Base-by-base conservation (phyloP, 768 basidiomycete genomes). In the Kondoa malvinella region DNA sequence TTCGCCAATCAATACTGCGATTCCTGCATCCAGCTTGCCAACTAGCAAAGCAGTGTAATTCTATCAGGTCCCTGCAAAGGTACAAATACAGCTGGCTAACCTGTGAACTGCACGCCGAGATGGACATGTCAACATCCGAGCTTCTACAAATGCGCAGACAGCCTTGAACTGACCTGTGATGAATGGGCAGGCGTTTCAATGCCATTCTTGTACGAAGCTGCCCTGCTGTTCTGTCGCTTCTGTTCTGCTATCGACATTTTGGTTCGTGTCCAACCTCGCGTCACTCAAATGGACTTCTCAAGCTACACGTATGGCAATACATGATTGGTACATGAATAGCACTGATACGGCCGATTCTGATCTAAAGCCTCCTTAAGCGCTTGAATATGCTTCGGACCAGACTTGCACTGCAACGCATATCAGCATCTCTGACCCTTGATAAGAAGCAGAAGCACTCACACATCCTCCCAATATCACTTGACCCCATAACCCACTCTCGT, bases 1-100 rank as follows among this genome's bases (percentile, higher is more conserved):
- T 90, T 17, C 94, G 92, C 16, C 14, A 75, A 75, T 72, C 59
- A 75, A 71, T 34, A 74, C 72, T 30, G 74, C 74, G 61, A 74
- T 71, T 2, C 74, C 74, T 2, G 74, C 73, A 64, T 70, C 69
- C 33, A 69, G 64, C 66, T 68, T 68, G 68, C 66, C 60, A 59
- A 67, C 58, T 25, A 56, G 32, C 17, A 56, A 66, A 4, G 65
- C 58, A 26, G 65, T 66, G n/a, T n/a, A n/a, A n/a, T n/a, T n/a
- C n/a, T n/a, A n/a, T n/a, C n/a, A n/a, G n/a, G n/a, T n/a, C n/a
- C n/a, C n/a, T n/a, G n/a, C n/a, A n/a, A n/a, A n/a, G n/a, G n/a
- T n/a, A n/a, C n/a, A n/a, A n/a, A n/a, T n/a, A n/a, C n/a, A n/a
- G n/a, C n/a, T n/a, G n/a, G n/a, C n/a, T n/a, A n/a, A n/a, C n/a